Evolutionary conservation across 2,329 filamentous ascomycete species (phyloP).

Genomic region (Alternaria infectoria): DNA sequence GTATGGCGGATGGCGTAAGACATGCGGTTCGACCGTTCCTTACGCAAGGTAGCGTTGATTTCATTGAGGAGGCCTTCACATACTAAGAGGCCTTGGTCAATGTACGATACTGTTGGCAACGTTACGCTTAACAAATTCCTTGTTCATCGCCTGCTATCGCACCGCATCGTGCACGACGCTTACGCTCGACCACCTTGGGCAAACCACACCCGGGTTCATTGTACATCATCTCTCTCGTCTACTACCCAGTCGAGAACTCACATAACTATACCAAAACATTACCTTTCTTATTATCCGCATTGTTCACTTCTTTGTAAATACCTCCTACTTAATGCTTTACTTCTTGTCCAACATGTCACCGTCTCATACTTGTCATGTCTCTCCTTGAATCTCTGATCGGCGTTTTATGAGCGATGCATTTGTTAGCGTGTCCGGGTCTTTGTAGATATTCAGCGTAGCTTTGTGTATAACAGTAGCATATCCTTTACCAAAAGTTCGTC

Average conservation of each 20-base stretch:
- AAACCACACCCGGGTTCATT: conserved; percentile 1
- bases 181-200: conserved; percentile 3
- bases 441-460: not conserved
- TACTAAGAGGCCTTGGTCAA: conserved; percentile 51
- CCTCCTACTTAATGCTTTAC: conserved; percentile 30
- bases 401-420: conserved; percentile 11
- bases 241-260: not conserved
- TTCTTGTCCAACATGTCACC: conserved; percentile 5
- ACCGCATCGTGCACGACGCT: conserved; percentile 1
- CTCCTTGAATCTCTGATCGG: conserved; percentile 20
- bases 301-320: conserved; percentile 34
- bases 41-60: conserved; percentile 62
- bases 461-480: not conserved
- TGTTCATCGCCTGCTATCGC: not conserved
- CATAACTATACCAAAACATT: conserved; percentile 12
- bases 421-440: not conserved
- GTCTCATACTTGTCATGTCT: conserved; percentile 25
- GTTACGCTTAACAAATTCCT: not conserved
- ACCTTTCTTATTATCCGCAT: not conserved
- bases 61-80: conserved; percentile 70
- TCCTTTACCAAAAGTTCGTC: not conserved
- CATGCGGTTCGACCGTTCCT: conserved; percentile 60
- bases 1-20: conserved; percentile 67
- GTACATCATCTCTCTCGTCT: not conserved
- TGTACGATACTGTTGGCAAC: not conserved